Evolutionary conservation across 148 eudicot genomes (phyloP).

Genomic region (Mesembryanthemum crystallinum): DNA sequence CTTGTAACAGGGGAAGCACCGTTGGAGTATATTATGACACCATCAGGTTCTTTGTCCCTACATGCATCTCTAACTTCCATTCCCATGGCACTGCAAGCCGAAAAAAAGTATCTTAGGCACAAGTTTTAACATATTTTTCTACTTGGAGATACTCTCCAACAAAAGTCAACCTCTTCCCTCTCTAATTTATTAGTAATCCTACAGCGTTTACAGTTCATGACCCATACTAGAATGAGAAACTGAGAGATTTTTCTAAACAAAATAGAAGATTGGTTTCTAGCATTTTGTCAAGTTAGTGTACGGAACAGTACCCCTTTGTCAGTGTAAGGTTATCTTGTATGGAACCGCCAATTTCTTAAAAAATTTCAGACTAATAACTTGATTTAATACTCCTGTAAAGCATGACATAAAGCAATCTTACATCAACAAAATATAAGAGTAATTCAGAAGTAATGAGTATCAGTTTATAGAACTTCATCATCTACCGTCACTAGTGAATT

Average conservation of each 20-base stretch:
- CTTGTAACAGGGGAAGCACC: constrained; percentile 35
- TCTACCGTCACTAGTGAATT: not conserved
- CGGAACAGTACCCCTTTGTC: not conserved
- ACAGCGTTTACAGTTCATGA: not conserved
- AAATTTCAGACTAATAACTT: not conserved
- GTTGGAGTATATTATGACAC: constrained; percentile 38
- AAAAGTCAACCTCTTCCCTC: not conserved
- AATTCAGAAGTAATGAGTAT: not conserved
- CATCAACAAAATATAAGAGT: not conserved
- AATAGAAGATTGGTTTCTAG: not conserved
- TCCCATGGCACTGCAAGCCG: constrained; percentile 49
- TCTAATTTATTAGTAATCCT: not conserved
- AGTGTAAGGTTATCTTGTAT: not conserved
- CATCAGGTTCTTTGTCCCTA: constrained; percentile 57
- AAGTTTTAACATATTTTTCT: not conserved
- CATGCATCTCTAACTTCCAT: constrained; percentile 56
- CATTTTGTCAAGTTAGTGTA: not conserved
- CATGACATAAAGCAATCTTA: constrained; percentile 5
- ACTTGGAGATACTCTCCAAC: not conserved
- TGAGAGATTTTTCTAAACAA: not conserved
- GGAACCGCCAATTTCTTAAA: not conserved
- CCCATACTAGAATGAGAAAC: not conserved
- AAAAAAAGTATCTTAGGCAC: not conserved
- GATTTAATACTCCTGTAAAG: not conserved
- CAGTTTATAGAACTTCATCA: not conserved